Base-by-base conservation (phyloP, 352 stramenopile genomes). In the Pythium insidiosum region DNA sequence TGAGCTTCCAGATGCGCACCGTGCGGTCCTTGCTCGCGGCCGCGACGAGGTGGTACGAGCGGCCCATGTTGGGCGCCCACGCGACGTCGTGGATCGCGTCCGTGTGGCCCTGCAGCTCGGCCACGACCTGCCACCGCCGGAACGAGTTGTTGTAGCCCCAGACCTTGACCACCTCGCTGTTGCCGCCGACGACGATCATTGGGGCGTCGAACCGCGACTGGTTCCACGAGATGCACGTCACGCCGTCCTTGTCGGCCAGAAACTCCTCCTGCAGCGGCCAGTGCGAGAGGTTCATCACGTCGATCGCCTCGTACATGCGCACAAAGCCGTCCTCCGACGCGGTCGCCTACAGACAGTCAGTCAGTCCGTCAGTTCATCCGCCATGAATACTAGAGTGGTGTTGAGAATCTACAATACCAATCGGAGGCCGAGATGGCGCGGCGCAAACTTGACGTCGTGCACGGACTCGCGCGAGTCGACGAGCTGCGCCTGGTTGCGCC, bases 21-120 rank as follows among this genome's bases (percentile, higher is more conserved):
- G 81, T 96, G 56, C 68, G 88, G 64, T 97, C 92, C 51, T 94
- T 96, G 33, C 84, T 95, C 16, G 86, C 92, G 4, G 82, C 95
- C 1, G 92, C 92, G 54, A 99, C 82, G 25, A 95, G 74, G 61
- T 99, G 94, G 59, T 90, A 89, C 26, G 78, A 89, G 18, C 81
- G 76, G 6, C 94, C 95, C 56, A 98, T 95, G 69, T 97, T 97
- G 6, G 95, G 92, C 28, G 95, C 94, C 95, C 95, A 99, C 46
- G 81, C 86, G 25, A 98, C 93, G 69, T 98, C 94, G 58, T 97
- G 77, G 38, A 98, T 95, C 38, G 84, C 75, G 43, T 93, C 76
- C 21, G 68, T 65, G 42, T 97, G 88, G 30, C 81, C 85, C 25
- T 66, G 61, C 2, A 98, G 71, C 61, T 92, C 74, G 0, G 78